Percentiles rank a stretch among this genome's conserved stretches.
Evolutionary conservation across 495 filamentous ascomycete genomes (phyloP).

Genomic region (Aspergillus egyptiacus): DNA sequence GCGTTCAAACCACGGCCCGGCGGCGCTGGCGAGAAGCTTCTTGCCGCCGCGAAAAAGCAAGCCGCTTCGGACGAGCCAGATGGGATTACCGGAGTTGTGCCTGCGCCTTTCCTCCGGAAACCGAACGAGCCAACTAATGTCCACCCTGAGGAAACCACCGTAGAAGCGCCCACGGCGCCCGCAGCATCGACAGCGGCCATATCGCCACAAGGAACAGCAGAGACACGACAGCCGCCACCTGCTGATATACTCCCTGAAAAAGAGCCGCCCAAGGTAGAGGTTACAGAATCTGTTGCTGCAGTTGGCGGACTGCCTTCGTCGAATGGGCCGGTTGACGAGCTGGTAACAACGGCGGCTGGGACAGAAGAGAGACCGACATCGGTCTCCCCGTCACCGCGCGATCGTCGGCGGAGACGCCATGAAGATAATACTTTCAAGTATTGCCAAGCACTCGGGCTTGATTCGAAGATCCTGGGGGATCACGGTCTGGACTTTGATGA

Average conservation of each 20-base stretch:
- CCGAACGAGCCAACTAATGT: slow-evolving; percentile 21
- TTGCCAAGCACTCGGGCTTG: slow-evolving; percentile 68
- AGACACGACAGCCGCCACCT: slow-evolving; percentile 4
- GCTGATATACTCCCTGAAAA: slow-evolving; percentile 10
- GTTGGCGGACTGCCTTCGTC: slow-evolving; percentile 23
- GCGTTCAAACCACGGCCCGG: slow-evolving; percentile 82
- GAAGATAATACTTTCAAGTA: slow-evolving; percentile 74
- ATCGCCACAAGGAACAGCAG: slow-evolving; percentile 2
- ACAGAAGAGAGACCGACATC: slow-evolving; percentile 28
- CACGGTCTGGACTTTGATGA: slow-evolving; percentile 68
- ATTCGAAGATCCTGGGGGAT: slow-evolving; percentile 60
- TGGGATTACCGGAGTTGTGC: slow-evolving; percentile 82
- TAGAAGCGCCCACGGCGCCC: slow-evolving; percentile 9
- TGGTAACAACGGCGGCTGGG: slow-evolving; percentile 18
- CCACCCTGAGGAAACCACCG: slow-evolving; percentile 15
- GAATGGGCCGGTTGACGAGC: slow-evolving; percentile 34
- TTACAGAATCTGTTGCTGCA: slow-evolving; percentile 29
- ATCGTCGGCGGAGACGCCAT: slow-evolving; percentile 54
- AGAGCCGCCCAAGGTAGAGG: slow-evolving; percentile 37
- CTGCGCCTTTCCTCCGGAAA: slow-evolving; percentile 55
- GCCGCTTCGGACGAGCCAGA: slow-evolving; percentile 58
- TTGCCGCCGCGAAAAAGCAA: slow-evolving; percentile 46
- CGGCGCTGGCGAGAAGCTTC: slow-evolving; percentile 69
- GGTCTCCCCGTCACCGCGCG: slow-evolving; percentile 37
- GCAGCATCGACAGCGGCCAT: slow-evolving; percentile 2